Conservation (phyloP, 345 rosid genomes). For the Lepidium aucheri region DNA sequence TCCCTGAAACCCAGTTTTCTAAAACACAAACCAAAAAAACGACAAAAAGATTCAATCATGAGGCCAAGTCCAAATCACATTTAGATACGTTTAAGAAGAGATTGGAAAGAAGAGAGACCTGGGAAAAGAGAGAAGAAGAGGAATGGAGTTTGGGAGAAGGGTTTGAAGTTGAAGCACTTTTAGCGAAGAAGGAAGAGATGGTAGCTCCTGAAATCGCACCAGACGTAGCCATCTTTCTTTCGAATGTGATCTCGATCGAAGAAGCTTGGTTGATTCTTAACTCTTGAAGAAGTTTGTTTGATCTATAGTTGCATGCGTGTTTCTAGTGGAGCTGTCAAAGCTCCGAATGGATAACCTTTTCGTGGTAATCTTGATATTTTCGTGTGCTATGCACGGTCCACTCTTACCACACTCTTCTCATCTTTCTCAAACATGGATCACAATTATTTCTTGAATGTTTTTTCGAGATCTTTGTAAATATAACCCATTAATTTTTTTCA, state of each 20-base stretch:
- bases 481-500: too few species aligned
- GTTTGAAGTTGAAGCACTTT: slow-evolving; percentile 26
- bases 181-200: slow-evolving; percentile 26
- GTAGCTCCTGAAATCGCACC: slow-evolving; percentile 28
- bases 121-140: slow-evolving; percentile 15
- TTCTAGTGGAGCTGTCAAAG: neutral
- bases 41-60: neutral
- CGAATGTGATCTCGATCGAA: neutral
- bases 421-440: neutral
- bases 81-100: neutral
- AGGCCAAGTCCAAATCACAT: slow-evolving; percentile 3
- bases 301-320: slow-evolving; percentile 5
- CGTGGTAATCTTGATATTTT: slow-evolving; percentile 12
- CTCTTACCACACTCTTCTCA: slow-evolving; percentile 13
- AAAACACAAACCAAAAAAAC: neutral
- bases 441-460: neutral
- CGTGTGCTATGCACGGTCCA: slow-evolving; percentile 24
- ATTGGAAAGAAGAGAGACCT: neutral
- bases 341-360: slow-evolving; percentile 18
- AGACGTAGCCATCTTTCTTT: slow-evolving; percentile 20
- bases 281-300: neutral
- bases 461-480: too few species aligned
- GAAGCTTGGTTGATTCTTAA: slow-evolving; percentile 4
- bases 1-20: slow-evolving; percentile 65
- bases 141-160: slow-evolving; percentile 17